Conservation (phyloP, 768 basidiomycete species). For the Guyanaporus albipodus region DNA sequence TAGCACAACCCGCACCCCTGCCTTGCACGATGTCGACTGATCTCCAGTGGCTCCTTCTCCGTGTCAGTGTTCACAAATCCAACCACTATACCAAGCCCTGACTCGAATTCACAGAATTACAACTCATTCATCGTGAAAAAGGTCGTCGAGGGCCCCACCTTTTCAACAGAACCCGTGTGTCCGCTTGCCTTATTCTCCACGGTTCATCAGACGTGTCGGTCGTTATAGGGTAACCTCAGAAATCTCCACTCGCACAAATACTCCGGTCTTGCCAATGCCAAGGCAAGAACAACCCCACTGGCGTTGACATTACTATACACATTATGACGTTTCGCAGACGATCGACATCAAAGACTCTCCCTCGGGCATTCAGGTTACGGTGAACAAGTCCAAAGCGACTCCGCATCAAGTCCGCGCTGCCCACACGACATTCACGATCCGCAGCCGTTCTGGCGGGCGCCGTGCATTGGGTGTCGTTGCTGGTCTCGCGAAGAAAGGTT, state of each 20-base stretch:
- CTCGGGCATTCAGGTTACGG: slow-evolving; percentile 55
- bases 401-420: slow-evolving; percentile 47
- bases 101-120: slow-evolving; percentile 50
- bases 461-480: slow-evolving; percentile 66
- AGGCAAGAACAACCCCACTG: slow-evolving; percentile 42
- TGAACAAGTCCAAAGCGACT: slow-evolving; percentile 61
- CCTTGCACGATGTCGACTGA: slow-evolving; percentile 72
- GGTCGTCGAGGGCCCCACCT: slow-evolving; percentile 64
- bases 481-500: slow-evolving; percentile 57
- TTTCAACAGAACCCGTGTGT: slow-evolving; percentile 82
- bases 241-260: slow-evolving; percentile 91
- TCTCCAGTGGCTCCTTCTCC: slow-evolving; percentile 91
- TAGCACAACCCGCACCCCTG: slow-evolving; percentile 11
- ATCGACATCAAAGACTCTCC: slow-evolving; percentile 58
- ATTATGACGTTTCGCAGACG: slow-evolving; percentile 40
- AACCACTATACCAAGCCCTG: not conserved
- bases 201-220: slow-evolving; percentile 6
- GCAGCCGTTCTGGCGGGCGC: slow-evolving; percentile 66
- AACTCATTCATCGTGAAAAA: slow-evolving; percentile 87
- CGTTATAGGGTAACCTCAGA: slow-evolving; percentile 70
- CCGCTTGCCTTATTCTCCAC: not conserved
- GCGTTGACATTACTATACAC: not conserved
- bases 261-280: slow-evolving; percentile 84
- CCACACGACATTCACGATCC: slow-evolving; percentile 49
- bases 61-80: slow-evolving; percentile 57